These are phyloP conservation scores for Beauveria sp. DNA, from an alignment of 2,329 filamentous ascomycete genomes.

Conservation along the genomic window DNA sequence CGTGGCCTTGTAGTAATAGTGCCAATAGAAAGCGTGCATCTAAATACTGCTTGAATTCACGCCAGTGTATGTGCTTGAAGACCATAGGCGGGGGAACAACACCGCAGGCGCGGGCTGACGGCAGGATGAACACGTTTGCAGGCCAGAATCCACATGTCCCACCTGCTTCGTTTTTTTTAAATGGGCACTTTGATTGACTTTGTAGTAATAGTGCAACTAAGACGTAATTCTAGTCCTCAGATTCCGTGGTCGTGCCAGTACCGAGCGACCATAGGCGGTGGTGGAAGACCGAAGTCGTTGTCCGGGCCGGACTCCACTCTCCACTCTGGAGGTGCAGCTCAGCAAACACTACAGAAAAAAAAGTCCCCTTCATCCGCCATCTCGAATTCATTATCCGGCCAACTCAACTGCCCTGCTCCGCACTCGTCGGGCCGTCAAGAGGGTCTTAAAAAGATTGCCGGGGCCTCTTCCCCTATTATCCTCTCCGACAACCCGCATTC, in stretches of 20 bases:
- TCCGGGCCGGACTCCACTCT: neutral
- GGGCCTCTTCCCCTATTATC: neutral
- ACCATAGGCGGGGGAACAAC: neutral
- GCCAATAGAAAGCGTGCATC: neutral
- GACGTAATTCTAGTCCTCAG: neutral
- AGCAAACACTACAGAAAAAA: neutral
- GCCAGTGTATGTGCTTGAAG: neutral
- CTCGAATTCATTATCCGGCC: neutral
- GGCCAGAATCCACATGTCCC: neutral
- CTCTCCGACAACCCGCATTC: neutral
- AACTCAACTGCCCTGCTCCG: neutral
- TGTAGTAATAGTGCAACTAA: neutral
- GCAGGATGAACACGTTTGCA: neutral
- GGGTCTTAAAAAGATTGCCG: neutral
- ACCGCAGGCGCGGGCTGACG: neutral
- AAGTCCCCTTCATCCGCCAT: constrained; percentile 4
- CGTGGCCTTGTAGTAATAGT: neutral
- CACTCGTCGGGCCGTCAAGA: neutral
- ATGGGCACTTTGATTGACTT: neutral
- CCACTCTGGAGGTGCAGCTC: neutral
- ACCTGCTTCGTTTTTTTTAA: too few relatives aligned
- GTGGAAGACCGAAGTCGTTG: neutral
- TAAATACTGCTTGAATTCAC: neutral
- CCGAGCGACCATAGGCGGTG: neutral
- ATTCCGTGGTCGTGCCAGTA: neutral